Conservation (phyloP, 495 filamentous ascomycete species). For the Trichoderma gamsii region DNA sequence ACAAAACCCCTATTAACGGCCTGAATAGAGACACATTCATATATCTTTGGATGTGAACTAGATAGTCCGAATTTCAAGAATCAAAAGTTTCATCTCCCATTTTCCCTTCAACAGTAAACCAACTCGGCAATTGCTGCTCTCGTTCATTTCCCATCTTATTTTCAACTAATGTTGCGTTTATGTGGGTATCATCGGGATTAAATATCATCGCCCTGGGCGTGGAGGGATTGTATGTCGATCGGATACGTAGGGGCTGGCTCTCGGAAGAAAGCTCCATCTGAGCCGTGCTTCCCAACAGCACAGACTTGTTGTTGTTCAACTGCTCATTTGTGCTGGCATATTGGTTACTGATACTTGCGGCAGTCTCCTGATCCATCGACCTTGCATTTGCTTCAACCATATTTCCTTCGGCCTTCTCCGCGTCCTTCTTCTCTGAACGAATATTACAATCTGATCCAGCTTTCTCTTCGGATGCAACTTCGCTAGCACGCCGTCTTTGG, state of each 20-base stretch:
- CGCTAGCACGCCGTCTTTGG: not conserved
- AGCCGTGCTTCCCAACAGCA: too few relatives aligned
- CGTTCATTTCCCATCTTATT: not conserved
- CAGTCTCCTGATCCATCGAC: too few relatives aligned
- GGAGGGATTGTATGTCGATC: slow-evolving; percentile 12
- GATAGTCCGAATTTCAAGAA: not conserved
- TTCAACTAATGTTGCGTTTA: not conserved
- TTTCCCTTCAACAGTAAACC: not conserved
- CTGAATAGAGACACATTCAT: too few relatives aligned
- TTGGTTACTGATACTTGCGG: too few relatives aligned
- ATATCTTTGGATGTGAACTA: not conserved
- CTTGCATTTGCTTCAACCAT: too few relatives aligned
- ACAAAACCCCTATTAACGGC: too few relatives aligned
- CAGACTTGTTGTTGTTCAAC: not conserved
- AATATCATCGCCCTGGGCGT: slow-evolving; percentile 17
- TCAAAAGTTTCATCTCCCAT: not conserved
- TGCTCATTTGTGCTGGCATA: not conserved
- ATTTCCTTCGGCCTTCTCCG: too few relatives aligned
- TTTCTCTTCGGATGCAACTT: not conserved
- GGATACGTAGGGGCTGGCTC: not conserved
- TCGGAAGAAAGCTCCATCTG: not conserved
- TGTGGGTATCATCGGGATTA: not conserved
- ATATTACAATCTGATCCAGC: too few relatives aligned
- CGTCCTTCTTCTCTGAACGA: too few relatives aligned
- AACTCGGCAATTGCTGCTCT: not conserved